Percentiles rank a stretch among this genome's conserved stretches.
phyloP scores from a whole-genome alignment of 257 asterid genomes.

The Solanum commersonii region DNA sequence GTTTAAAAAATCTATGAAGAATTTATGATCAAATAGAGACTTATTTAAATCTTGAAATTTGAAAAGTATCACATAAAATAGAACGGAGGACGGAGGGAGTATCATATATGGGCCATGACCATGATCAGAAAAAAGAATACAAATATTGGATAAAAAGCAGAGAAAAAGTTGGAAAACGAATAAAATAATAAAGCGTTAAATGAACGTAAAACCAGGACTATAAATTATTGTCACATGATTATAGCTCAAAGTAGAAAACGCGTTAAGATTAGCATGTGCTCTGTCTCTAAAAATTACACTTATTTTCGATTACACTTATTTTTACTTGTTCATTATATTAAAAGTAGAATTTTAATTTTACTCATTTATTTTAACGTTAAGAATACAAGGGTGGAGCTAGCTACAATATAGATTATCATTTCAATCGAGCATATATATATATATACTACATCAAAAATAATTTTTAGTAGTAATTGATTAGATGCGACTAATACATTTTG shows the following conservation, averaged over 20 bases:
- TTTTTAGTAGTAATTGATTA: too few relatives aligned
- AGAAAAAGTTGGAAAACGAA: neutral
- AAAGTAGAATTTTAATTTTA: neutral
- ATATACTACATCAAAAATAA: too few relatives aligned
- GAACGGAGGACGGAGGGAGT: too few relatives aligned
- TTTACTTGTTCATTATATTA: neutral
- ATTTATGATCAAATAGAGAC: too few relatives aligned
- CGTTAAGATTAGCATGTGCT: neutral
- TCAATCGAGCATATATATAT: too few relatives aligned
- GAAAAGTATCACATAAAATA: too few relatives aligned
- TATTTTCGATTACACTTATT: too few relatives aligned
- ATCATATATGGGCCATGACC: neutral
- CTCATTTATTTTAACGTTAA: neutral
- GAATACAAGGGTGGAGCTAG: neutral
- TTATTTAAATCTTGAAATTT: accelerated
- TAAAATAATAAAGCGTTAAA: neutral
- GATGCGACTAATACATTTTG: too few relatives aligned
- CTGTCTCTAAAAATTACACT: neutral
- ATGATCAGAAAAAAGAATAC: neutral
- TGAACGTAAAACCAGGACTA: neutral
- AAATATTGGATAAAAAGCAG: neutral
- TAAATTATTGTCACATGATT: neutral
- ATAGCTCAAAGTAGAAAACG: neutral
- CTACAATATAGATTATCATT: neutral
- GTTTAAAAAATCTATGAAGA: too few relatives aligned